These are phyloP conservation scores for Platismatia glauca DNA, from an alignment of 495 filamentous ascomycete genomes.

Conservation along the genomic window DNA sequence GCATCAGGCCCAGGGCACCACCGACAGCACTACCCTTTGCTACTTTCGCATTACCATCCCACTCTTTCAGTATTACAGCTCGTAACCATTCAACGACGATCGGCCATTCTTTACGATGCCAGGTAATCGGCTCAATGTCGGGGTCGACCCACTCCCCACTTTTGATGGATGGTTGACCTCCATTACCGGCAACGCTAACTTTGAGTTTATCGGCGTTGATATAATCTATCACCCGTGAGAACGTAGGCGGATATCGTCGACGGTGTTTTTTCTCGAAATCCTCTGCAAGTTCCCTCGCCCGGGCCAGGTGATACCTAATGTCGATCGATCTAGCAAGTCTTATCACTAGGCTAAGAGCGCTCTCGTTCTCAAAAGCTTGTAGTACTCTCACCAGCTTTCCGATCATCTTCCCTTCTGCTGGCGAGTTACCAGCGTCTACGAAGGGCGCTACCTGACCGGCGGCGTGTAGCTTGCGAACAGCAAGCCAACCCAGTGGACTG, in stretches of 20 bases:
- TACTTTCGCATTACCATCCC: conserved; percentile 66
- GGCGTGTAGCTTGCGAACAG: conserved; percentile 43
- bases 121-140: conserved; percentile 26
- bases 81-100: conserved; percentile 72
- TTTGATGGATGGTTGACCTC: conserved; percentile 4
- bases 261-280: background rate
- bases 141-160: background rate
- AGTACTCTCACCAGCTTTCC: conserved; percentile 33
- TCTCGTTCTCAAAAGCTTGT: conserved; percentile 54
- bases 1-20: conserved; percentile 63
- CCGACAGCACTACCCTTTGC: conserved; percentile 56
- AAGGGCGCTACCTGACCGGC: conserved; percentile 44
- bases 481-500: conserved; percentile 40
- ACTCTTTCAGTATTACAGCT: conserved; percentile 63
- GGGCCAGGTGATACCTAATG: conserved; percentile 27
- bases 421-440: conserved; percentile 32
- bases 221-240: conserved; percentile 7
- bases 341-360: conserved; percentile 46
- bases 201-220: background rate
- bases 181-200: background rate
- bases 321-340: conserved; percentile 47
- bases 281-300: background rate
- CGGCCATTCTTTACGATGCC: conserved; percentile 31
- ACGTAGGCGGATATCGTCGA: background rate
- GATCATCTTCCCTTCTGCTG: conserved; percentile 16